Base-by-base conservation (phyloP, 495 filamentous ascomycete species). In the Recurvomyces mirabilis region DNA sequence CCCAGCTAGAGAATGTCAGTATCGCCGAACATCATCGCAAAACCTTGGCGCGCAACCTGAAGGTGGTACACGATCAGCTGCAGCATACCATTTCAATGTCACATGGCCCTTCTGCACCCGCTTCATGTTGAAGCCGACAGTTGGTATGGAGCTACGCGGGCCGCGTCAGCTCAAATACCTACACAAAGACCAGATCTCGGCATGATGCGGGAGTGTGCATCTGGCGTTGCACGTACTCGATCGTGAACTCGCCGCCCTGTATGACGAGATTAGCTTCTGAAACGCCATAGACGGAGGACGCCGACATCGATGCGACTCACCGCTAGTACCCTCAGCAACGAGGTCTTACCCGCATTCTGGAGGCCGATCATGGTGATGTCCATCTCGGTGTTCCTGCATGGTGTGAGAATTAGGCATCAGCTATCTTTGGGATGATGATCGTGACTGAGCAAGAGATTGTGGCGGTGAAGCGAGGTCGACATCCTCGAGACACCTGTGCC, bases 71-170 rank as follows among this genome's bases (percentile, higher is more conserved):
- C n/a, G n/a, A n/a, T n/a, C n/a, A n/a, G n/a, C n/a, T n/a, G 15
- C 30, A 26, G 47, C 63, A 56, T 62, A 84, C 81, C 89, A 98
- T 70, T 95, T 96, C 61, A 98, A 71, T 47, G 91, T 95, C 60
- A 98, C 91, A 78, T 98, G 91, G 52, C 91, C 91, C 58, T 89
- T 89, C 66, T 95, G 88, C 52, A 98, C 86, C 48, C 84, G 79
- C 74, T 98, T 96, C 75, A 94, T 94, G 65, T 95, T 96, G 70
- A 96, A 96, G 50, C 91, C 91, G 53, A 98, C 89, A 11, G 91
- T 98, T 38, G 91, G 91, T 56, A 98, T 95, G 39, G 91, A 93
- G 68, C 91, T 98, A 67, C 37, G n/a, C n/a, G n/a, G n/a, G n/a
- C n/a, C n/a, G n/a, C n/a, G n/a, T n/a, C n/a, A n/a, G n/a, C n/a